Evolutionary conservation across 345 rosid genomes (phyloP).

Genomic region (Psidium guajava): DNA sequence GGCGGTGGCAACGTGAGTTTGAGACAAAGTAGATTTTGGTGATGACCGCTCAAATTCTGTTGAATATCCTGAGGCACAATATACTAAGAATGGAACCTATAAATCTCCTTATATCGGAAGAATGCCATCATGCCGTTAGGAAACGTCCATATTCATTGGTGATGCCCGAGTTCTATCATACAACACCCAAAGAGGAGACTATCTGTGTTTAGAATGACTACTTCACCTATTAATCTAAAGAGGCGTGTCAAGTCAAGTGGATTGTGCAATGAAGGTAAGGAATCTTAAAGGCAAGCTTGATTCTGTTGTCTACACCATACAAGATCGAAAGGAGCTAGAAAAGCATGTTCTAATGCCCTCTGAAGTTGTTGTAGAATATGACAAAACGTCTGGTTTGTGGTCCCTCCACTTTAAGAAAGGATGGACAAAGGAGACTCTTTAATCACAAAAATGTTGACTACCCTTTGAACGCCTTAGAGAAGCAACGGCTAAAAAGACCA

Average conservation of each 20-base stretch:
- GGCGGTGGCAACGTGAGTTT: slow-evolving; percentile 93
- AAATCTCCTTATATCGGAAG: slow-evolving; percentile 84
- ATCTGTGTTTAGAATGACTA: slow-evolving; percentile 95
- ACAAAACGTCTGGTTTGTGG: slow-evolving; percentile 92
- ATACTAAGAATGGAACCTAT: slow-evolving; percentile 86
- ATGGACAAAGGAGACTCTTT: too few species aligned
- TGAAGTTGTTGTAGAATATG: slow-evolving; percentile 86
- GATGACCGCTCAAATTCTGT: slow-evolving; percentile 94
- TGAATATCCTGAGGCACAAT: slow-evolving; percentile 94
- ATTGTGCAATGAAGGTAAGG: slow-evolving; percentile 90
- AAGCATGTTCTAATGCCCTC: slow-evolving; percentile 96
- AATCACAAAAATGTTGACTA: too few species aligned
- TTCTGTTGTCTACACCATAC: slow-evolving; percentile 78
- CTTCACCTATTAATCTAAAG: slow-evolving; percentile 94
- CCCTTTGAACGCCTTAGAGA: too few species aligned
- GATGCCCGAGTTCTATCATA: slow-evolving; percentile 96
- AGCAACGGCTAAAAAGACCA: too few species aligned
- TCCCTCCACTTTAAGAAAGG: too few species aligned
- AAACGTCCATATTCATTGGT: too few species aligned
- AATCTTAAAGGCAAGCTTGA: slow-evolving; percentile 96
- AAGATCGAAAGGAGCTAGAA: slow-evolving; percentile 93
- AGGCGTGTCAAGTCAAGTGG: slow-evolving; percentile 98
- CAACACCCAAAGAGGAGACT: slow-evolving; percentile 83
- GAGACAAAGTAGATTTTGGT: slow-evolving; percentile 93
- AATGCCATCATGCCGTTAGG: slow-evolving; percentile 99